Percentiles rank a stretch among this genome's conserved stretches.
Conservation (phyloP, 225 moss, liverwort and hornwort genomes). For the Pseudisothecium myosuroides region DNA sequence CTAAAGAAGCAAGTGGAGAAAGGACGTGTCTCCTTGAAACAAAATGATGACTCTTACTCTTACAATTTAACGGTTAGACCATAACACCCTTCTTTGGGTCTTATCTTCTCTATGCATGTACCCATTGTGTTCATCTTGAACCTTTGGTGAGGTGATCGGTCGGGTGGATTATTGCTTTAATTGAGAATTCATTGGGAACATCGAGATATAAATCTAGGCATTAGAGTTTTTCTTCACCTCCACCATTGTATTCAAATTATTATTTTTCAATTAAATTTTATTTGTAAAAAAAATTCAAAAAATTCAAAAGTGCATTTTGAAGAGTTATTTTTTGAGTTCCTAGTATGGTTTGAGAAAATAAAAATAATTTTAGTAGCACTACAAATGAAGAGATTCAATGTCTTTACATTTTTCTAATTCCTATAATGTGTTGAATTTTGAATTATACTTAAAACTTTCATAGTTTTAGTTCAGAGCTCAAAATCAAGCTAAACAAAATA, state of each 20-base stretch:
- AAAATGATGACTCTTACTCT: not conserved
- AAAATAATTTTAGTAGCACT: not conserved
- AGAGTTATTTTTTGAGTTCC: not conserved
- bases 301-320: not conserved
- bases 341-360: not conserved
- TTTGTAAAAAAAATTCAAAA: accelerated
- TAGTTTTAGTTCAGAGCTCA: not conserved
- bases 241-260: not conserved
- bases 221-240: not conserved
- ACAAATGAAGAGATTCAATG: not conserved
- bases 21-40: not conserved
- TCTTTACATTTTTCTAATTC: not conserved
- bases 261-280: not conserved
- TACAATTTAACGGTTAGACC: not conserved
- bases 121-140: not conserved
- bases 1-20: not conserved
- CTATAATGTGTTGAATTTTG: not conserved
- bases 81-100: not conserved
- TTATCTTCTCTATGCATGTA: not conserved
- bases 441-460: not conserved
- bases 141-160: accelerated
- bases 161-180: accelerated
- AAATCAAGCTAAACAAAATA: not conserved
- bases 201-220: too few species aligned
- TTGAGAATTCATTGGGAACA: too few species aligned